A percentile compares a stretch with the other conserved stretches of the same genome.
These are phyloP conservation scores for Boeremia exigua DNA, from an alignment of 2,329 filamentous ascomycete species.

Conservation along the genomic window DNA sequence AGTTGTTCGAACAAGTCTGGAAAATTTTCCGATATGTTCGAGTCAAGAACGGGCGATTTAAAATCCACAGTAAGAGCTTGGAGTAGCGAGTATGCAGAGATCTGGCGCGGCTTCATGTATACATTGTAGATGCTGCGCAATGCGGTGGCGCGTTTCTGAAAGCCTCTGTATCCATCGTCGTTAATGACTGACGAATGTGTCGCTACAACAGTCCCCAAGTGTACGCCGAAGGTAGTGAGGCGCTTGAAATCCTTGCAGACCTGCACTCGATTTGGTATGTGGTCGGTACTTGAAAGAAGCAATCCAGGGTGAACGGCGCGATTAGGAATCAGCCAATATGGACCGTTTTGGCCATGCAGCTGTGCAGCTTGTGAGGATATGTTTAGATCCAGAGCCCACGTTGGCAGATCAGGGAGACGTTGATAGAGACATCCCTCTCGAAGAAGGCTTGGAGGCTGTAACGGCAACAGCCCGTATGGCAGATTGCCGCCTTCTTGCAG, in stretches of 20 bases:
- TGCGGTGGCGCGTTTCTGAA: background rate
- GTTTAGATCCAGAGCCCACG: constrained; percentile 6
- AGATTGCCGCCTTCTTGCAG: background rate
- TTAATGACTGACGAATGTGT: background rate
- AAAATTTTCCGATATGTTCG: background rate
- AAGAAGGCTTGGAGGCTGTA: background rate
- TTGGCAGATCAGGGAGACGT: background rate
- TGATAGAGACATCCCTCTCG: background rate
- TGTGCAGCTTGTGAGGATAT: background rate
- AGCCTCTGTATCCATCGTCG: background rate
- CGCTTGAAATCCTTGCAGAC: background rate
- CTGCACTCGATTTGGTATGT: background rate
- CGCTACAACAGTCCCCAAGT: background rate
- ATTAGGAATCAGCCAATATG: background rate
- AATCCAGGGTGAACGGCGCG: background rate
- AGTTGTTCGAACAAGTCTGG: background rate
- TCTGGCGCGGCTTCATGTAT: background rate
- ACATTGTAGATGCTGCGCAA: background rate
- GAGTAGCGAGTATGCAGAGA: background rate
- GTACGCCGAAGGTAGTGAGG: background rate
- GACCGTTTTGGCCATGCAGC: background rate
- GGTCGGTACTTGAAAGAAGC: background rate
- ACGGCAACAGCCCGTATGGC: background rate
- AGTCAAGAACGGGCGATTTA: background rate
- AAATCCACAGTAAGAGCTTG: background rate